Base-by-base conservation (phyloP, 257 asterid species). In the Solanum chaucha region DNA sequence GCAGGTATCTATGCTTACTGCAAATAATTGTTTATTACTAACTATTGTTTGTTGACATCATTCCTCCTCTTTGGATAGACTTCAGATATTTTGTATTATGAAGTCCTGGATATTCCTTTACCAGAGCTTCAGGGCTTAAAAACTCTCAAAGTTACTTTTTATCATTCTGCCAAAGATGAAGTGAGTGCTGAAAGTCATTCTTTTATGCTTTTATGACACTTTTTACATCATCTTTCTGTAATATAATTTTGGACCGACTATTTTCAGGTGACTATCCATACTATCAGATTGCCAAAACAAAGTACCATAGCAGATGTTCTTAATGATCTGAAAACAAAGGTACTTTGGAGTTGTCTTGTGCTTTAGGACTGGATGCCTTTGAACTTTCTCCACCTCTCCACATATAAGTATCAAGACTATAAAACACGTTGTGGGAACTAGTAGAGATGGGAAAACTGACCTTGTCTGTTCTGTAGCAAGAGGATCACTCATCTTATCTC, bases 41-140 rank as follows among this genome's bases (percentile, higher is more conserved):
- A 24, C 44, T 46, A 15, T 46, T 83, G 83, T 55, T 61, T 86
- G 75, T 55, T 70, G 44, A 46, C 41, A 36, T 80, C 71, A 55
- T 86, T 61, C 34, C 68, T 74, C 77, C 22, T 85, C 48, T 68
- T 83, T 88, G 36, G 72, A 75, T 85, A 94, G 99, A 92, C 91
- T 88, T 94, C 98, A 2, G 98, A 96, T 92, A 95, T 94, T 90
- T 89, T 96, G 88, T 96, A 95, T 90, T 96, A 96, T 90, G 99
- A 96, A 91, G 98, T 94, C 87, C 89, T 96, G 89, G 99, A 96
- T 86, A 96, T 96, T 70, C 99, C 99, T 90, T 87, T 96, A 83
- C 99, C 99, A 22, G 98, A 96, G 90, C 89, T 96, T 92, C 99
- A 96, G 91, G 90, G 98, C 84, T 92, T 96, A 87, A 96, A 95